Base-by-base conservation (phyloP, 129 eudicot species). In the Flaveria trinervia region DNA sequence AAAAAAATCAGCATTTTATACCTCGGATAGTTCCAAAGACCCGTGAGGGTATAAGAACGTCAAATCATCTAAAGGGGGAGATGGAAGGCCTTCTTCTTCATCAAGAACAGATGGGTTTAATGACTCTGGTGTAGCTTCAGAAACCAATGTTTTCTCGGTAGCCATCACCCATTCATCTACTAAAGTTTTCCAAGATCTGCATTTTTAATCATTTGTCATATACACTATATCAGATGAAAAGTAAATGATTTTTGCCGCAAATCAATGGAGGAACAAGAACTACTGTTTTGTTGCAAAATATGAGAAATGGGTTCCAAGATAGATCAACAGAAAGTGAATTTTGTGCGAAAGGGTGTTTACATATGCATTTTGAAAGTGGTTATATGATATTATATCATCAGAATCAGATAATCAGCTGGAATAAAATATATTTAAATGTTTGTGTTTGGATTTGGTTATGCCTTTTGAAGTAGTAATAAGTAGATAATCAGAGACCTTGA, bases 21-120 rank as follows among this genome's bases (percentile, higher is more conserved):
- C 97, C 97, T 85, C 84, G 8, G 92, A 84, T 61, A 91, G 68
- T 68, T 89, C 96, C 80, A 94, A 78, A 54, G 93, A 75, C 45
- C 81, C 72, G 25, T 82, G 18, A 59, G 88, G 78, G 61, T 91
- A 75, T 82, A 87, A 82, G 74, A 94, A 91, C 11, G 86, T 91
- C 60, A 92, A 84, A 68, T 94, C 99, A 28, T 94, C 98, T 48
- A 89, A 65, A 16, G 99, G 97, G 70, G 99, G 99, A 79, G 99
- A 91, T 9, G 99, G 96, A 20, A 94, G 89, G 16, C 97, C 97
- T 84, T 87, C 96, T 71, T 78, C 84, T 67, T 90, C 96, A 55
- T 92, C 98, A 20, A 87, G 76, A 60, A 83, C 83, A 12, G 97
- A 89, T 1, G 93, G 96, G 78, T 94, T 89, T 52, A 86, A 18